Percentiles rank a stretch among this genome's conserved stretches.
phyloP scores from a whole-genome alignment of 164 flowering plant species.

The Macadamia tetraphylla region DNA sequence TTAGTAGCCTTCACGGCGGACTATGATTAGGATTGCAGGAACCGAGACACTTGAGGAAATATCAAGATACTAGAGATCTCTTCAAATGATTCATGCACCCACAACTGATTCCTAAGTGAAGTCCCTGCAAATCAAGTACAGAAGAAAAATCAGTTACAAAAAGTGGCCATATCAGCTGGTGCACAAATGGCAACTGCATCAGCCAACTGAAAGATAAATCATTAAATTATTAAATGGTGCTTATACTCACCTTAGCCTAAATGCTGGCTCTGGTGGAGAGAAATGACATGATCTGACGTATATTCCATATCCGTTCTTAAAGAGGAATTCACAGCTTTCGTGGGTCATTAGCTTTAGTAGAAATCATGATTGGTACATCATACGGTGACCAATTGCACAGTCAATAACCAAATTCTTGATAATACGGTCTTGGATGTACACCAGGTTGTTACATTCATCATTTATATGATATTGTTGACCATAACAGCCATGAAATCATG shows the following conservation, averaged over 20 bases:
- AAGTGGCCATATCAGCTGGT: too few species aligned
- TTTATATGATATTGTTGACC: neutral
- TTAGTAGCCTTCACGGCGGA: neutral
- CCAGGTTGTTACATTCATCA: neutral
- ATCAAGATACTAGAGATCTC: neutral
- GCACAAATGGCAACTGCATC: too few species aligned
- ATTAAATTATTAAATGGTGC: too few species aligned
- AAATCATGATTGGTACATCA: neutral
- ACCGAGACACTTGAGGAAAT: neutral
- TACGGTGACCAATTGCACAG: neutral
- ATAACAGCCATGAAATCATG: conserved; percentile 2
- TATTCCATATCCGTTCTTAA: neutral
- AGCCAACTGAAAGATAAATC: too few species aligned
- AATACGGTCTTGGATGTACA: neutral
- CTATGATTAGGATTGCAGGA: neutral
- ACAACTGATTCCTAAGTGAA: neutral
- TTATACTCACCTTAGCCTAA: neutral
- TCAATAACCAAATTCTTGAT: neutral
- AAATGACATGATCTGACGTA: neutral
- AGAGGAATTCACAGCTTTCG: neutral
- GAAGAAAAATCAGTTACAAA: too few species aligned
- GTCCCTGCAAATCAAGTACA: neutral
- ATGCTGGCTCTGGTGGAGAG: neutral
- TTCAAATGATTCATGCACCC: neutral
- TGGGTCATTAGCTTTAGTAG: neutral